Evolutionary conservation across 352 stramenopile species (phyloP).

Genomic region (Globisporangium apiculatum): DNA sequence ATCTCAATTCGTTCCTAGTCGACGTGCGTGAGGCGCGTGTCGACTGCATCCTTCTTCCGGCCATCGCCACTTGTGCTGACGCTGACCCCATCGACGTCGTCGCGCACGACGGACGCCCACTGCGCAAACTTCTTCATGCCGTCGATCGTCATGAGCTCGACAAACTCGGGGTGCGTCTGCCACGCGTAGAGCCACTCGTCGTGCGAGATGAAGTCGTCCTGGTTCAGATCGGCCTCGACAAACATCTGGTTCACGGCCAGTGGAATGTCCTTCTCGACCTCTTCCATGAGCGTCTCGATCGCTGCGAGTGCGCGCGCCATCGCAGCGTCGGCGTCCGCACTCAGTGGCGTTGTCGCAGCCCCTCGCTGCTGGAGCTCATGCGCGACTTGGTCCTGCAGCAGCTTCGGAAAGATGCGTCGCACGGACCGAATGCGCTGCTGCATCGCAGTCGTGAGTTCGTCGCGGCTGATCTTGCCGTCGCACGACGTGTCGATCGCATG

Average conservation of each 20-base stretch:
- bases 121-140: conserved; percentile 82
- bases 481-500: conserved; percentile 56
- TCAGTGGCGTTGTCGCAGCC: conserved; percentile 24
- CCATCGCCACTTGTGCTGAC: conserved; percentile 16
- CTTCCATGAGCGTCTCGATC: conserved; percentile 65
- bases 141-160: conserved; percentile 80
- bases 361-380: conserved; percentile 38
- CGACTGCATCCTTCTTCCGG: conserved; percentile 16
- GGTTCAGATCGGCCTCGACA: conserved; percentile 61
- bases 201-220: conserved; percentile 73
- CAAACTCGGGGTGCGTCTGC: conserved; percentile 72
- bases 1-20: conserved; percentile 18
- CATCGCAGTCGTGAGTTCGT: conserved; percentile 69
- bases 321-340: conserved; percentile 34
- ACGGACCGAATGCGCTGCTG: conserved; percentile 62
- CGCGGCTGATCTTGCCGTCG: conserved; percentile 68
- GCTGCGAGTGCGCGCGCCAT: conserved; percentile 43
- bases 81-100: conserved; percentile 13
- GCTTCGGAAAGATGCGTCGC: conserved; percentile 66
- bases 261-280: conserved; percentile 78
- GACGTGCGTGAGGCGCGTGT: conserved; percentile 53
- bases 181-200: conserved; percentile 81
- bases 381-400: conserved; percentile 64
- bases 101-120: conserved; percentile 58
- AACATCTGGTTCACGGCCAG: conserved; percentile 84